Evolutionary conservation across 2,329 filamentous ascomycete species (phyloP), one percentile per base, ranked within the genome.

Genomic region (Pseudopyricularia cyperi): DNA sequence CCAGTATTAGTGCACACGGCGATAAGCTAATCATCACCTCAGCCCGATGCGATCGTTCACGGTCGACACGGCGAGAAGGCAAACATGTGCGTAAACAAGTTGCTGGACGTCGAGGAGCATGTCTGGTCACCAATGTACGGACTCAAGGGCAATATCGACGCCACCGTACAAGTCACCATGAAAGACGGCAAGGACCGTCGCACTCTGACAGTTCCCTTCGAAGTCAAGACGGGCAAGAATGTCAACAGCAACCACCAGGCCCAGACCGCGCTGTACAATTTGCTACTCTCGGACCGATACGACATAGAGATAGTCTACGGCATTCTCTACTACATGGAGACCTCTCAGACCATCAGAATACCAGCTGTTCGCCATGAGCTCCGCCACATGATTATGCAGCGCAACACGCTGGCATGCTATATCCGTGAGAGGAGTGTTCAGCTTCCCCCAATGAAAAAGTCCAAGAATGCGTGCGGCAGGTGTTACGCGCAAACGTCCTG

Each of bases 81-180:
- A 11, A 84, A 77, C 53, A 83, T 97, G 77, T 89, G 87, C 58
- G 83, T 98, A 58, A 94, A 84, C 61, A 98, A 97, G 63, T 73
- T 98, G 28, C 82, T 98, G 14, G 93, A 97, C 63, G 87, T 98
- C 9, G 93, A 98, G 65, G 93, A 98, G 66, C 93, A 97, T 63
- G 83, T 98, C 28, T 98, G 93, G 93, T 97, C 91, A 7, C 93
- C 93, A 0, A 91, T 89, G 80, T 98, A 95, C 63, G 93, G 93
- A 0, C 73, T 98, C 15, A 98, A 98, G 66, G 93, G 93, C 30
- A 98, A 97, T 60, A 93, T 98, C 54, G 93, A 98, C 68, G 93
- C 93, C 28, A 97, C 93, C 0, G 87, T 98, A 1, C 88, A 98
- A 68, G 85, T 93, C 15, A 80, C 79, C 0, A 86, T 96, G 73